Percentiles rank a stretch among this genome's conserved stretches.
phyloP scores from a whole-genome alignment of 805 yeast genomes.

The Pichia nakasei region DNA sequence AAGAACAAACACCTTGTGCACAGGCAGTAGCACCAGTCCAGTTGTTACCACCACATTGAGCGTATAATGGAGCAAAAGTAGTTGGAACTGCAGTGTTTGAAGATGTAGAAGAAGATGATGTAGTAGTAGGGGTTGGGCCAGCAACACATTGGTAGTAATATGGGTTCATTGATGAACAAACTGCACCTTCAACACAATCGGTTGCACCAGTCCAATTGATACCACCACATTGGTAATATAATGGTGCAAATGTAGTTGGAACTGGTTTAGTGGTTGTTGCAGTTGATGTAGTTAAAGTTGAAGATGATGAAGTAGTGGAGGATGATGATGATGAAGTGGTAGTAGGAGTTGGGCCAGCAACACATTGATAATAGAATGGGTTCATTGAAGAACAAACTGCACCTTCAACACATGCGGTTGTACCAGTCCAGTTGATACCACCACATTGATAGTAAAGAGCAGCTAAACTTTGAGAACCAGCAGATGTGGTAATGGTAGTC shows the following conservation, averaged over 20 bases:
- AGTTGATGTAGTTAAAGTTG: slow-evolving; percentile 1
- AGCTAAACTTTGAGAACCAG: slow-evolving; percentile 9
- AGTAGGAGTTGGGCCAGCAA: neutral
- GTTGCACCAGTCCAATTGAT: slow-evolving; percentile 12
- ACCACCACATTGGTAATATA: slow-evolving; percentile 19
- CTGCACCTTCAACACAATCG: slow-evolving; percentile 14
- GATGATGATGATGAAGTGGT: too few species aligned
- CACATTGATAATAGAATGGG: slow-evolving; percentile 22
- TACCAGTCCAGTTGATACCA: slow-evolving; percentile 15
- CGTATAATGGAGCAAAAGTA: slow-evolving; percentile 9
- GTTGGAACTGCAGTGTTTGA: slow-evolving; percentile 6
- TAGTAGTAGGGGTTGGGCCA: slow-evolving; percentile 9
- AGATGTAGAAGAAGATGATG: slow-evolving; percentile 1
- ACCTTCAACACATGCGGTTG: slow-evolving; percentile 17
- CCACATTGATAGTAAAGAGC: slow-evolving; percentile 20
- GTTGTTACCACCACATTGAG: slow-evolving; percentile 21
- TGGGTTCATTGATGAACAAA: slow-evolving; percentile 16
- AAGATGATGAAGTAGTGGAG: too few species aligned
- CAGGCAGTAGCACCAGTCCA: slow-evolving; percentile 17
- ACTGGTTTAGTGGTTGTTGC: neutral
- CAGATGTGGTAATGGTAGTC: neutral
- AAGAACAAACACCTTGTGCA: slow-evolving; percentile 16
- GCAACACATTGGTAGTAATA: slow-evolving; percentile 18
- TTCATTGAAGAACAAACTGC: slow-evolving; percentile 17
- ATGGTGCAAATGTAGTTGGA: neutral